A percentile compares a stretch with the other conserved stretches of the same genome.
These are phyloP conservation scores for Globisporangium spinosum DNA, from an alignment of 352 stramenopile genomes.

Conservation along the genomic window DNA sequence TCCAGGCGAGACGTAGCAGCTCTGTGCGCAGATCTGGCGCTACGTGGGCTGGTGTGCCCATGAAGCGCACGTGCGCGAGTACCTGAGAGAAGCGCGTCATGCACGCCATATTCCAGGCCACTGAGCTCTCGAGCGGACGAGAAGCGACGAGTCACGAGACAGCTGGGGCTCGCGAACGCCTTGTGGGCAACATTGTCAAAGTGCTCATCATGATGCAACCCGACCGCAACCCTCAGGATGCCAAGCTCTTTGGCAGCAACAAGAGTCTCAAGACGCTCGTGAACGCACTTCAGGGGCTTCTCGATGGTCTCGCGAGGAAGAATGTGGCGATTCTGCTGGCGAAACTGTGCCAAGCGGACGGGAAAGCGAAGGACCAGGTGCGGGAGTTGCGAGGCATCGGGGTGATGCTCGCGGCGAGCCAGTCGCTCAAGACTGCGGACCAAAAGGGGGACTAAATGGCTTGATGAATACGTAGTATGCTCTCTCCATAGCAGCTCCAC, in stretches of 20 bases:
- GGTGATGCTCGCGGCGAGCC: conserved; percentile 72
- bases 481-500: neutral
- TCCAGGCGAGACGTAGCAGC: conserved; percentile 40
- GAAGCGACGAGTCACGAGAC: conserved; percentile 7
- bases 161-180: conserved; percentile 36
- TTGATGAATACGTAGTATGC: too few relatives aligned
- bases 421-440: conserved; percentile 28
- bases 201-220: conserved; percentile 52
- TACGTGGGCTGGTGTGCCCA: conserved; percentile 62
- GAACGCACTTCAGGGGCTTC: conserved; percentile 35
- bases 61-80: conserved; percentile 26
- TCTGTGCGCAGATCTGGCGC: conserved; percentile 66
- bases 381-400: conserved; percentile 67
- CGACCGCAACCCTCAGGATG: conserved; percentile 17
- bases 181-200: conserved; percentile 67
- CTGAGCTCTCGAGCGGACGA: conserved; percentile 32
- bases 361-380: conserved; percentile 45
- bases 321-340: conserved; percentile 78
- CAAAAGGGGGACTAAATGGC: neutral
- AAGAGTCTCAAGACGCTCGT: conserved; percentile 35
- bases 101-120: conserved; percentile 36
- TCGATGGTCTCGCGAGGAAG: conserved; percentile 55
- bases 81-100: conserved; percentile 37
- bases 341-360: conserved; percentile 55
- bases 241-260: conserved; percentile 25